A percentile compares a stretch with the other conserved stretches of the same genome.
These are phyloP conservation scores for Boechera retrofracta DNA, from an alignment of 345 rosid species.

Conservation along the genomic window DNA sequence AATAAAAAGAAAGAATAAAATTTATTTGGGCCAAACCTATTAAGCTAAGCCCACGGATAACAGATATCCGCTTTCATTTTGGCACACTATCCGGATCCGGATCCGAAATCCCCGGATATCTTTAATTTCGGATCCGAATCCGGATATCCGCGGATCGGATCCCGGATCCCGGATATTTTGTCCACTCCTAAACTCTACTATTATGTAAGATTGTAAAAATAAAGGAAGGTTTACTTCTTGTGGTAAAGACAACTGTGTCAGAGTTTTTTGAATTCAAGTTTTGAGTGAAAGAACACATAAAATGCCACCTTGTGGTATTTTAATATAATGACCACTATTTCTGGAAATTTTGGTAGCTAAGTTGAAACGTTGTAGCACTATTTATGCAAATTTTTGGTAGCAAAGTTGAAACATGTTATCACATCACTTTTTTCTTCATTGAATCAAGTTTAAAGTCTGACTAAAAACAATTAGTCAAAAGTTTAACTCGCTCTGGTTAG, in stretches of 20 bases:
- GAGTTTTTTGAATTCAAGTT: slow-evolving; percentile 59
- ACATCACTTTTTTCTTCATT: slow-evolving; percentile 20
- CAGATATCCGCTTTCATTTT: too few species aligned
- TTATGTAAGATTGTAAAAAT: slow-evolving; percentile 30
- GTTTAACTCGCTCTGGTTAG: slow-evolving; percentile 18
- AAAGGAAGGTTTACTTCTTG: slow-evolving; percentile 61
- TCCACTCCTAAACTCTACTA: background rate
- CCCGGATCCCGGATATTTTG: too few species aligned
- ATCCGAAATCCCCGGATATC: too few species aligned
- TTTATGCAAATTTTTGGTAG: background rate
- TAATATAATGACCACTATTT: background rate
- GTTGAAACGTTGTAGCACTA: background rate
- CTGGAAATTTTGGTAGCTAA: slow-evolving; percentile 17
- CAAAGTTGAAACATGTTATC: background rate
- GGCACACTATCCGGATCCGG: too few species aligned
- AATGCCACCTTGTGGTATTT: background rate
- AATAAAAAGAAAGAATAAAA: too few species aligned
- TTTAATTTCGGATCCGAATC: too few species aligned
- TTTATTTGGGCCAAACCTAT: too few species aligned
- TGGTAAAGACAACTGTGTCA: slow-evolving; percentile 75
- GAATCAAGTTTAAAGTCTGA: slow-evolving; percentile 25
- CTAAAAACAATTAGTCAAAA: background rate
- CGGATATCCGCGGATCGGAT: too few species aligned
- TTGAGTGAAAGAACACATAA: background rate
- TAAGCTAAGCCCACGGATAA: too few species aligned